A percentile compares a stretch with the other conserved stretches of the same genome.
Evolutionary conservation across 1,284 basidiomycete genomes (phyloP).

Genomic region (Trametes sp.): DNA sequence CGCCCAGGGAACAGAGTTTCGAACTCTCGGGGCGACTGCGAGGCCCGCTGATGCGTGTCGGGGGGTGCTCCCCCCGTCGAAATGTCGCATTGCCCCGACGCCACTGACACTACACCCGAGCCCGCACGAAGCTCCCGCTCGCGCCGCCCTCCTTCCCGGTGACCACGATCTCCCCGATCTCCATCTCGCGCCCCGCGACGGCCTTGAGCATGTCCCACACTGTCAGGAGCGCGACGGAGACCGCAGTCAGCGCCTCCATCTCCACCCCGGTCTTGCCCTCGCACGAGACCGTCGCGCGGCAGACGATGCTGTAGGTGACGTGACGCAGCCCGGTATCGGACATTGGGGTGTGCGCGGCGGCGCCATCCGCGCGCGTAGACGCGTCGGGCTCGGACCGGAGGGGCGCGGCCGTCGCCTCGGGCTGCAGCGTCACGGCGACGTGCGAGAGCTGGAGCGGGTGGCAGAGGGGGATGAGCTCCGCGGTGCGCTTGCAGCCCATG

Average conservation of each 20-base stretch:
- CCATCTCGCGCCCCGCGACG: conserved; percentile 86
- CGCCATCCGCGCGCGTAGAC: conserved; percentile 8
- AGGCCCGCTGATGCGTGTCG: conserved; percentile 3
- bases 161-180: conserved; percentile 73
- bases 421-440: conserved; percentile 66
- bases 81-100: conserved; percentile 11
- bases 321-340: conserved; percentile 33
- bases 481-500: conserved; percentile 86
- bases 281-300: conserved; percentile 73
- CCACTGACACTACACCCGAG: background rate
- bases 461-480: conserved; percentile 85
- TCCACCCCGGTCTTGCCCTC: conserved; percentile 89
- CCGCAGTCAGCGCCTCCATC: conserved; percentile 93
- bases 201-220: conserved; percentile 96
- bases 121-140: conserved; percentile 67
- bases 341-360: conserved; percentile 20
- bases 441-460: conserved; percentile 81
- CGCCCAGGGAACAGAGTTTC: background rate
- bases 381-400: conserved; percentile 27
- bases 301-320: conserved; percentile 59
- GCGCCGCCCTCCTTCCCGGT: conserved; percentile 76
- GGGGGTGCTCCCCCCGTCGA: conserved; percentile 1
- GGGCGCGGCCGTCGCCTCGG: conserved; percentile 42
- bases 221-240: conserved; percentile 80
- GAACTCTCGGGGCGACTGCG: conserved; percentile 6